A percentile compares a stretch with the other conserved stretches of the same genome.
phyloP scores from a whole-genome alignment of 768 basidiomycete species.

The Lentinula lateritia region DNA sequence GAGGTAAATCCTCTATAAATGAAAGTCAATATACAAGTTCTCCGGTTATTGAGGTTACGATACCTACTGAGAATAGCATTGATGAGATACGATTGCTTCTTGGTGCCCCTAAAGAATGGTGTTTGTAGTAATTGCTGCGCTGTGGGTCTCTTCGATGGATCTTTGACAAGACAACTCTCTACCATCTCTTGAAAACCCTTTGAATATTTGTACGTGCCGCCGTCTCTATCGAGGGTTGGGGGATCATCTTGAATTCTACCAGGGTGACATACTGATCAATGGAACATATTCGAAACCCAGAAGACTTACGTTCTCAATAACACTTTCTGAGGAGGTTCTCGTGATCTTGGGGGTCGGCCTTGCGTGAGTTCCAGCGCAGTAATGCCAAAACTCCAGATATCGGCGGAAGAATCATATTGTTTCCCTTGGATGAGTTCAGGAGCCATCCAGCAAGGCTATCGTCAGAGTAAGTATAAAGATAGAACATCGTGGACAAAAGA shows the following conservation, averaged over 20 bases:
- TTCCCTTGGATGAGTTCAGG: constrained; percentile 86
- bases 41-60: neutral
- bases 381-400: constrained; percentile 96
- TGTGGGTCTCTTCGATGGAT: constrained; percentile 77
- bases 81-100: constrained; percentile 76
- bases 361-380: constrained; percentile 88
- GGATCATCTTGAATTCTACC: constrained; percentile 68
- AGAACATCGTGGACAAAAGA: neutral
- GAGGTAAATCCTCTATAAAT: constrained; percentile 57
- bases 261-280: neutral
- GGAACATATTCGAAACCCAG: neutral
- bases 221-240: constrained; percentile 70
- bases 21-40: neutral
- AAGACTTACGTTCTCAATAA: constrained; percentile 64
- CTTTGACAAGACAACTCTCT: constrained; percentile 77
- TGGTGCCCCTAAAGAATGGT: constrained; percentile 74
- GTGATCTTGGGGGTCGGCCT: constrained; percentile 81
- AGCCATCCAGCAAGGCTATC: constrained; percentile 92
- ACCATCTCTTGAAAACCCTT: constrained; percentile 80
- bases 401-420: constrained; percentile 80
- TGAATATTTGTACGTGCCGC: constrained; percentile 70
- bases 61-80: constrained; percentile 61
- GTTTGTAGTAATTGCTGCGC: constrained; percentile 73
- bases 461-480: neutral
- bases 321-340: constrained; percentile 67